phyloP scores from a whole-genome alignment of 768 basidiomycete genomes.

The Boletus pseudo-olivaceus region DNA sequence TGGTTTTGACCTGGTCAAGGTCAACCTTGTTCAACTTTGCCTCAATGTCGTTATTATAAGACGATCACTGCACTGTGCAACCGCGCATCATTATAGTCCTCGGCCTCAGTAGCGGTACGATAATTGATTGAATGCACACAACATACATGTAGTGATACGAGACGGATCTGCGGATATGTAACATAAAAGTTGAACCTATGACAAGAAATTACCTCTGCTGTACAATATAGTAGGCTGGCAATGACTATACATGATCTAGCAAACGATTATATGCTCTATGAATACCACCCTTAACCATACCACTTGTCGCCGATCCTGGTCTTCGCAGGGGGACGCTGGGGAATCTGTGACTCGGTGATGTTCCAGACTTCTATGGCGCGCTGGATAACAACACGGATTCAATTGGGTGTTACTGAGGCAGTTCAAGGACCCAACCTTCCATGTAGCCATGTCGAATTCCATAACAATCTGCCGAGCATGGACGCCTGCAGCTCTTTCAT shows the following conservation, averaged over 20 bases:
- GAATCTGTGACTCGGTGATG: slow-evolving; percentile 73
- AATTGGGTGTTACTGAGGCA: background rate
- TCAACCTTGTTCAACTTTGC: too few species aligned
- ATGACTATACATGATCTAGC: background rate
- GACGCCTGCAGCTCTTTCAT: slow-evolving; percentile 61
- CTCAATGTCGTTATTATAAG: too few species aligned
- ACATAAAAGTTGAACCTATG: background rate
- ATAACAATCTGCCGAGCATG: slow-evolving; percentile 83
- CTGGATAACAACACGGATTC: slow-evolving; percentile 36
- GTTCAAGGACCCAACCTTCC: slow-evolving; percentile 56
- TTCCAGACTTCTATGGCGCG: slow-evolving; percentile 84
- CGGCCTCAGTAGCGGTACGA: background rate
- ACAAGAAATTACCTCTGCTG: slow-evolving; percentile 10
- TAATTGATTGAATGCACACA: background rate
- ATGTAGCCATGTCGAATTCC: slow-evolving; percentile 87
- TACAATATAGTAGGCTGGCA: slow-evolving; percentile 16
- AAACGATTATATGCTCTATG: background rate
- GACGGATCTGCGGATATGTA: background rate
- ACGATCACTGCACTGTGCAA: background rate
- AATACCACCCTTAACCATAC: slow-evolving; percentile 50
- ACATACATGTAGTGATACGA: background rate
- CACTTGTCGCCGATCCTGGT: slow-evolving; percentile 62
- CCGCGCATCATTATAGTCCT: background rate
- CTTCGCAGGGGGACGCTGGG: slow-evolving; percentile 60
- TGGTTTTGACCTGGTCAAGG: too few species aligned